phyloP scores from a whole-genome alignment of 1,139 yeast species.

The Sugiyamaella xylanicola region DNA sequence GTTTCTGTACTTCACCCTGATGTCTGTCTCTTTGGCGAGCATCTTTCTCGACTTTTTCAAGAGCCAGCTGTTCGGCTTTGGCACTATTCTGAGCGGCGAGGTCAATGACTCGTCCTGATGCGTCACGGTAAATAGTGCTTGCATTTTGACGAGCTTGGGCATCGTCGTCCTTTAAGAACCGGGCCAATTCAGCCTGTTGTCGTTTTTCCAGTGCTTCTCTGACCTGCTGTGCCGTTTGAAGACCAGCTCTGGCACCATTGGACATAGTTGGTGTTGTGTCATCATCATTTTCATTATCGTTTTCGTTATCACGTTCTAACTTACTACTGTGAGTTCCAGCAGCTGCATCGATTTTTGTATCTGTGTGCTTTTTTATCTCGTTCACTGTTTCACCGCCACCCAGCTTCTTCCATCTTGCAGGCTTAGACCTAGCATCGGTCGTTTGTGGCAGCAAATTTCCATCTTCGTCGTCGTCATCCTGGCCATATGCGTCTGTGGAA shows the following conservation, averaged over 20 bases:
- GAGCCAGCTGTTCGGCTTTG: constrained; percentile 37
- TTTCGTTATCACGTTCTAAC: neutral
- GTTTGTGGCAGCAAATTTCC: neutral
- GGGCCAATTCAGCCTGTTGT: constrained; percentile 34
- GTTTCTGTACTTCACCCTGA: constrained; percentile 51
- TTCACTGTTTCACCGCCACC: constrained; percentile 37
- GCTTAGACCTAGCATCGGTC: constrained; percentile 1
- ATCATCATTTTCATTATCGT: neutral
- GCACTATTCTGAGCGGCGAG: constrained; percentile 43
- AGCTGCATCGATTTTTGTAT: constrained; percentile 19
- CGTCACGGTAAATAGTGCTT: constrained; percentile 63
- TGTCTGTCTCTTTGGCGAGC: constrained; percentile 44
- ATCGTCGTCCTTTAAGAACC: constrained; percentile 24
- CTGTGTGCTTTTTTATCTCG: constrained; percentile 31
- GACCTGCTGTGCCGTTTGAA: constrained; percentile 50
- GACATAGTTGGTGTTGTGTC: constrained; percentile 36
- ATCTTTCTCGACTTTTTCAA: constrained; percentile 39
- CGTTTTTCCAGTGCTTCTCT: constrained; percentile 42
- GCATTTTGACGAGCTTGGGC: constrained; percentile 21
- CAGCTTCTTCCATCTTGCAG: constrained; percentile 38
- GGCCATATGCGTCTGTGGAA: constrained; percentile 26
- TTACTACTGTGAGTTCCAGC: neutral
- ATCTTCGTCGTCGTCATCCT: constrained; percentile 20
- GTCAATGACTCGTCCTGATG: constrained; percentile 55
- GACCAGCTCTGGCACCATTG: constrained; percentile 50